phyloP scores from a whole-genome alignment of 495 filamentous ascomycete genomes.

The Penicillium cinerascens region DNA sequence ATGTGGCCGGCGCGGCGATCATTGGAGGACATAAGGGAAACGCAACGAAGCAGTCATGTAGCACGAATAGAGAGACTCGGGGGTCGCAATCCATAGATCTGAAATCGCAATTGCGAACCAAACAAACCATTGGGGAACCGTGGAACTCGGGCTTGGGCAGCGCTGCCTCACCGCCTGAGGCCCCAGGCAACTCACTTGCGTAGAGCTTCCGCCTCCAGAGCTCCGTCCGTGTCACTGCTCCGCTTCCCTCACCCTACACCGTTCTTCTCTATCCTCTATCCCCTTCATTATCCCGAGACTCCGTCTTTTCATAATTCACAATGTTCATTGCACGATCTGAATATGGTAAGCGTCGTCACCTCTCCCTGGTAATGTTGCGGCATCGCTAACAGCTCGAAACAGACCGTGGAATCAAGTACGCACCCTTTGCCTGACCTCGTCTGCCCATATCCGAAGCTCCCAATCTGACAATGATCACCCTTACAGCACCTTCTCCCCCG shows the following conservation, averaged over 20 bases:
- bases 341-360: constrained; percentile 72
- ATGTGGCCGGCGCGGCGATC: constrained; percentile 44
- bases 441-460: neutral
- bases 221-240: constrained; percentile 31
- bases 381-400: constrained; percentile 32
- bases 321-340: constrained; percentile 99
- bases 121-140: constrained; percentile 7
- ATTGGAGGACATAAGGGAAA: constrained; percentile 43
- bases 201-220: constrained; percentile 37
- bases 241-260: constrained; percentile 10
- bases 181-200: constrained; percentile 44
- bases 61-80: constrained; percentile 1
- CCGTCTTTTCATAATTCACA: constrained; percentile 39
- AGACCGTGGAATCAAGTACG: constrained; percentile 99
- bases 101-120: constrained; percentile 4
- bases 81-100: neutral
- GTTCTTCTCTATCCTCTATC: constrained; percentile 1
- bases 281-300: neutral
- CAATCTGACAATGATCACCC: constrained; percentile 26
- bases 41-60: constrained; percentile 20
- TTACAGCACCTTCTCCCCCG: constrained; percentile 95
- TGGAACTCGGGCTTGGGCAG: constrained; percentile 18
- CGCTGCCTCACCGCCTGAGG: constrained; percentile 33
- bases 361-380: constrained; percentile 22
- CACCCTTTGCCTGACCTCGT: constrained; percentile 6